Evolutionary conservation across 192 early-diverging fungal species (phyloP), one percentile per base, ranked within the genome.

Genomic region (Gaertneriomyces semiglobifer): DNA sequence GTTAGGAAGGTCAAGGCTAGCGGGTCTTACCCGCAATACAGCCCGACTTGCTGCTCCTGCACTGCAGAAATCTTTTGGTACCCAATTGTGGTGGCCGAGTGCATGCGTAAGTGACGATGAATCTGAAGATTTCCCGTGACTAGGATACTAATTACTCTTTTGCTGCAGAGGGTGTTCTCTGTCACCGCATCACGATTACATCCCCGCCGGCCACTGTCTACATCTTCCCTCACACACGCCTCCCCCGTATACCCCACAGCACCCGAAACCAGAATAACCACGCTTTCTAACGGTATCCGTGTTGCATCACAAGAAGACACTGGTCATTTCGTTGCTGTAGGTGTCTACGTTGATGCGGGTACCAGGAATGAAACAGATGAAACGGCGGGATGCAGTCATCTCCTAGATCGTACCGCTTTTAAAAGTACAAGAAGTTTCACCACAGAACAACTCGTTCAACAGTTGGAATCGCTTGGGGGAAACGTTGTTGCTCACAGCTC

Each of bases 361-460:
- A 89, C 92, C 58, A 82, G 92, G 54, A 90, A 90, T 67, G 96
- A 98, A 70, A 86, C 85, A 16, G 69, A 70, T 2, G 42, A 61
- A 6, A 90, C 88, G 18, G 70, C 81, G 0, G 96, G 94, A 12
- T 86, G 84, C 7, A 83, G 84, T 8, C 93, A 98, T 78, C 72
- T 98, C 67, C 76, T 96, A 58, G 94, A 96, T 80, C 87, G 92
- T 41, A 72, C 95, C 72, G 89, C 96, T 0, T 98, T 98, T 81
- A 96, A 96, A 82, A 86, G 83, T 69, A 96, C 93, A 10, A 71
- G 77, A 58, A 82, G 81, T 39, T 80, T 82, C 65, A 85, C 86
- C 8, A 81, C 84, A 7, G 85, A 84, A 38, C 78, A 89, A 61
- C 85, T 94, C 19, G 80, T 92, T 63, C 77, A 81, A 14, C 80